Evolutionary conservation across 2,329 filamentous ascomycete genomes (phyloP), one percentile per base, ranked within the genome.

Genomic region (Atkinsonella texensis): DNA sequence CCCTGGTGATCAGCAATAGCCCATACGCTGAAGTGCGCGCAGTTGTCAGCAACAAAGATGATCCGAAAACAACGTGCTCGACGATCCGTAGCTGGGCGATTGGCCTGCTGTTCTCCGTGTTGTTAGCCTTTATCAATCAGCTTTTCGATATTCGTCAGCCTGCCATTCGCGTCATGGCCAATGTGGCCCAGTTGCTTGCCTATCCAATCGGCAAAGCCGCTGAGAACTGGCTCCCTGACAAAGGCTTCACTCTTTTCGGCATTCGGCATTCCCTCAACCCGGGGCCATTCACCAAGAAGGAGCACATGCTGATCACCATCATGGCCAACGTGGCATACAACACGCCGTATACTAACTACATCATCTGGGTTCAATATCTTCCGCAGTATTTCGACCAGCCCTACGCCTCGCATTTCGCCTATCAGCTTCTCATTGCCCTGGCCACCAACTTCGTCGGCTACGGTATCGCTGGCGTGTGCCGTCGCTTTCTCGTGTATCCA

Each of bases 301-400:
- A 82, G 62, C 79, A 82, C 59, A 77, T 79, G 70, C 68, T 82
- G 41, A 77, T 81, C 55, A 75, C 75, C 53, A 77, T 80, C 62
- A 79, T 80, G 75, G 79, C 82, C 51, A 83, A 84, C 60, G 75
- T 76, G 12, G 72, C 73, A 12, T 75, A 71, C 62, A 72, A 72
- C 53, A 68, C 69, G 3, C 75, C 75, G 0, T 79, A 78, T 58
- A 79, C 76, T 3, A 74, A 74, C 62, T 70, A 75, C 58, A 76
- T 79, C 52, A 74, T 78, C 54, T 77, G 74, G 74, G 72, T 73
- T 6, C 76, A 79, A 48, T 70, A 67, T 50, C 62, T 79, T 40
- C 73, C 74, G 0, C 68, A 71, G 56, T 80, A 74, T 58, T 80
- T 77, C 59, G 73, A 78, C 60, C 76, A 79, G 58, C 62, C 65